These are phyloP conservation scores for Boletales sp. DNA, from an alignment of 768 basidiomycete genomes.

Conservation along the genomic window DNA sequence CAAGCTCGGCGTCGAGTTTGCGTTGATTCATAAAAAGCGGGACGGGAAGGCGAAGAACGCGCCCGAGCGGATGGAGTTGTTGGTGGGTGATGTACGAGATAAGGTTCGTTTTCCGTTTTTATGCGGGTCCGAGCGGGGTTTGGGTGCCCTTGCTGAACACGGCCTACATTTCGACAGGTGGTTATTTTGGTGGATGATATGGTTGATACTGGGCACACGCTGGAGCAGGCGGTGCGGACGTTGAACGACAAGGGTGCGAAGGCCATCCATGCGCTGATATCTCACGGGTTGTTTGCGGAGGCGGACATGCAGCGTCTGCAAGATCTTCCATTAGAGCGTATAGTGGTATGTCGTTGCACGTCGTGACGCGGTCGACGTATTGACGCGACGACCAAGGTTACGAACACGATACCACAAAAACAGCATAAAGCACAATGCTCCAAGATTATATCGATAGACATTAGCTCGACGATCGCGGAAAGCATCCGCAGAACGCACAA, in stretches of 20 bases:
- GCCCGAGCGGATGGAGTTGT: slow-evolving; percentile 83
- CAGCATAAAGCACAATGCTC: slow-evolving; percentile 57
- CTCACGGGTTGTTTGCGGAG: slow-evolving; percentile 87
- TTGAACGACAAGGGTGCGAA: slow-evolving; percentile 87
- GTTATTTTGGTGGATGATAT: slow-evolving; percentile 98
- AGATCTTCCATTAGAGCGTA: slow-evolving; percentile 71
- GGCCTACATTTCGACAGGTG: slow-evolving; percentile 44
- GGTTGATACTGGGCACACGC: slow-evolving; percentile 94
- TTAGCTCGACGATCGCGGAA: slow-evolving; percentile 90
- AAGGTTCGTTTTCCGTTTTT: slow-evolving; percentile 47
- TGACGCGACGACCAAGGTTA: slow-evolving; percentile 55
- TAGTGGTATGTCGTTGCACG: slow-evolving; percentile 60
- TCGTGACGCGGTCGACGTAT: neutral
- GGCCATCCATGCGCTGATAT: slow-evolving; percentile 82
- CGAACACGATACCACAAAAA: slow-evolving; percentile 90
- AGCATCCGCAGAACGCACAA: slow-evolving; percentile 94
- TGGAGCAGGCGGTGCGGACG: slow-evolving; percentile 80
- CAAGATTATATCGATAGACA: slow-evolving; percentile 87
- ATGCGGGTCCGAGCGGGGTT: neutral
- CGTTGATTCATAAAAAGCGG: slow-evolving; percentile 89
- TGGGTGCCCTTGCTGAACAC: slow-evolving; percentile 5
- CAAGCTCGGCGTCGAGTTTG: slow-evolving; percentile 92
- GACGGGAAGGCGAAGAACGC: slow-evolving; percentile 62
- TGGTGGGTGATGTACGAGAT: slow-evolving; percentile 91
- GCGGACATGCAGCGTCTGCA: slow-evolving; percentile 65